These are phyloP conservation scores for Phytophthora sp. DNA, from an alignment of 352 stramenopile genomes.

Conservation along the genomic window DNA sequence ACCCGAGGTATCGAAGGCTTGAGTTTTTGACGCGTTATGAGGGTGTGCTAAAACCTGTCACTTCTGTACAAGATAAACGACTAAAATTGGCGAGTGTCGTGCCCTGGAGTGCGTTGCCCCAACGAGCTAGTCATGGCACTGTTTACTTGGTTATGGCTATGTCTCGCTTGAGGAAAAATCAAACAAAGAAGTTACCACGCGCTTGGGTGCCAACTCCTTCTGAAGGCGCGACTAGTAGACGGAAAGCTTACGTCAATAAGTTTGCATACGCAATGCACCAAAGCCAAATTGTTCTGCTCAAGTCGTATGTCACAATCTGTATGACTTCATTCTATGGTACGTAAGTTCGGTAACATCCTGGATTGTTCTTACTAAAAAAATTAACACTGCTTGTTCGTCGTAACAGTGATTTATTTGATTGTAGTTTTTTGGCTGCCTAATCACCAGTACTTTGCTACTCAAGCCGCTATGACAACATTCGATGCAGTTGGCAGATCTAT, in stretches of 20 bases:
- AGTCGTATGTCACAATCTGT: constrained; percentile 25
- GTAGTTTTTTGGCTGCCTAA: constrained; percentile 22
- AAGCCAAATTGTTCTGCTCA: constrained; percentile 30
- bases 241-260: not conserved
- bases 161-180: too few species aligned
- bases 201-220: too few species aligned
- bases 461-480: constrained; percentile 7
- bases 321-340: constrained; percentile 26
- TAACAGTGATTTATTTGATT: constrained; percentile 10
- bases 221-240: not conserved
- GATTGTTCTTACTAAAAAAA: too few species aligned
- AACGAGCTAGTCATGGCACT: too few species aligned
- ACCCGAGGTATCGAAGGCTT: not conserved
- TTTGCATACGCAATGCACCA: constrained; percentile 16
- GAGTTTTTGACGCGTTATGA: constrained; percentile 2
- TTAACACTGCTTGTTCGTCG: not conserved
- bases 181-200: too few species aligned
- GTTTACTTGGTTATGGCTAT: too few species aligned
- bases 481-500: constrained; percentile 4
- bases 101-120: too few species aligned
- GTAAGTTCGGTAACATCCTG: too few species aligned
- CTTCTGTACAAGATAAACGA: not conserved
- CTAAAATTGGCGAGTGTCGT: not conserved
- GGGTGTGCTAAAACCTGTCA: too few species aligned
- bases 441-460: constrained; percentile 12